Base-by-base conservation (phyloP, 805 yeast genomes). In the Starmerella bombicola region DNA sequence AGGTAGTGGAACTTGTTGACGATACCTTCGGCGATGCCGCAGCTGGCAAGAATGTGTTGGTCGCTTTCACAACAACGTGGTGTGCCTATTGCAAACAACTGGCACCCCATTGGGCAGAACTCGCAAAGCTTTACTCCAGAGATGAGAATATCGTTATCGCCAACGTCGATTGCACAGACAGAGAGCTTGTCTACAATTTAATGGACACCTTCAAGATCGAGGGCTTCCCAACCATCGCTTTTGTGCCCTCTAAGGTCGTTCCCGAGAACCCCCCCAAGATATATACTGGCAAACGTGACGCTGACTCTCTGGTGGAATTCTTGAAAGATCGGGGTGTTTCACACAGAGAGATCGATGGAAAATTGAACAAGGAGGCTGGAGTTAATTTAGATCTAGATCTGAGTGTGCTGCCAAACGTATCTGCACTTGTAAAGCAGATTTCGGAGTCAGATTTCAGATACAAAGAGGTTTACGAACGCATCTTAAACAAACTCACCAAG, bases 41-140 rank as follows among this genome's bases (percentile, higher is more conserved):
- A 9, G 56, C 62, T 29, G 55, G 54, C 22, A 60, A 59, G 45
- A 42, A 56, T 39, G 64, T 67, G 0, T 55, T 78, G 29, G 66
- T 78, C 18, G 67, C 72, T 2, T 71, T 78, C 51, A 70, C 80
- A 4, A 74, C 78, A 13, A 73, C 76, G 30, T 71, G 79, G 77
- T 75, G 82, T 55, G 68, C 64, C 17, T 68, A 71, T 53, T 76
- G 82, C 60, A 65, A 70, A 56, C 57, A 61, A 16, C 59, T 76
- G 49, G 62, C 65, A 42, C 78, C 80, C 2, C 58, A 56, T 8
- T 72, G 73, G 63, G 69, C 65, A 33, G 46, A 59, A 37, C 58
- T 76, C 38, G 77, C 80, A 4, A 54, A 59, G n/a, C 59, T 68
- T 3, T 69, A 70, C 34, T 67, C 60, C 33, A 50, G 49, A 17